Base-by-base conservation (phyloP, 2,329 filamentous ascomycete species). In the Endocalyx cinctus region DNA sequence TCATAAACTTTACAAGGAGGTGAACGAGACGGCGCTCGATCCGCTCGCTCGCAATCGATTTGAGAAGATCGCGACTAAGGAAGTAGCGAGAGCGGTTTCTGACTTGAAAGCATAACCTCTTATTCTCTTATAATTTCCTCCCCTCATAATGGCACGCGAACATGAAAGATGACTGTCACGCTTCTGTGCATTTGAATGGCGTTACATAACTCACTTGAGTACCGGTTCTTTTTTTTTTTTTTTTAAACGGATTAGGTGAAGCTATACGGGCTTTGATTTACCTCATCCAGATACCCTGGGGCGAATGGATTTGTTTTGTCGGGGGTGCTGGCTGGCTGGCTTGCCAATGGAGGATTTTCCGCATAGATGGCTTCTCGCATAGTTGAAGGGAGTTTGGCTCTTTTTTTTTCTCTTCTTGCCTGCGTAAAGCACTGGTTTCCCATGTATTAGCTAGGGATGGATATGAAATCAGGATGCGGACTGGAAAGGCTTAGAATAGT, bases 1-100 rank as follows among this genome's bases (percentile, higher is more conserved):
- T 26, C 82, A 87, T 37, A 85, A 83, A 63, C 69, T 98, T 38
- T 98, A 98, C 61, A 87, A 79, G 44, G 74, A 79, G 41, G 69
- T 77, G 28, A 66, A 67, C 29, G 66, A 71, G 40, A 62, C 70
- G 14, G 61, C 68, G 16, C 70, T 92, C 18, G 76, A 84, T 50
- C 72, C 82, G 15, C 74, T 78, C 17, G 76, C 77, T 35, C 75
- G 79, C 37, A 75, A 74, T 43, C 74, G 72, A 29, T 87, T 87
- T 74, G 85, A 94, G 63, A 78, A 74, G 47, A 73, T 87, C 50
- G 89, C 88, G 11, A 76, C 70, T 13, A 75, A 80, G 27, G 88
- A 95, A 62, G 90, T 96, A 4, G 77, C 80, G 39, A 79, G 73
- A 48, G 87, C 87, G 12, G 70, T 95, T 33, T 70, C 74, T 33